These are phyloP conservation scores for Rhizopogon vesiculosus DNA, from an alignment of 768 basidiomycete genomes.

Conservation along the genomic window DNA sequence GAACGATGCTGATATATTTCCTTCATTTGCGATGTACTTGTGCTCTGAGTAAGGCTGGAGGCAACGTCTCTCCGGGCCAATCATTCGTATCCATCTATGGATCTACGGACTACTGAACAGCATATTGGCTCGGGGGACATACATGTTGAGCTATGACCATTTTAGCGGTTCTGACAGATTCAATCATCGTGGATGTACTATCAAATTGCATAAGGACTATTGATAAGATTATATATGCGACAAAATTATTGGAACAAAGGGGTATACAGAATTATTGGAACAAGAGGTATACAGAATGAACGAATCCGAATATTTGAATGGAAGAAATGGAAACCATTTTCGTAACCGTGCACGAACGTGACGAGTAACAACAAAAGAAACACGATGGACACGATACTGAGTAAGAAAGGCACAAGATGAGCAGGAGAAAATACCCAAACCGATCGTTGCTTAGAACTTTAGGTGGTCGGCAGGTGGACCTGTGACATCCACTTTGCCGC, in stretches of 20 bases:
- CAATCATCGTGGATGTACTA: background rate
- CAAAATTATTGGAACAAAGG: background rate
- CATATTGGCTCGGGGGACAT: background rate
- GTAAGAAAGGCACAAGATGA: background rate
- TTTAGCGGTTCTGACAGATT: background rate
- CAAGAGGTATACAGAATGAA: background rate
- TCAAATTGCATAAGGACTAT: background rate
- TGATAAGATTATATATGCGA: too few relatives aligned
- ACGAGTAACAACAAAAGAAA: background rate
- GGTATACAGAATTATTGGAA: too few relatives aligned
- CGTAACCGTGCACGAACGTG: too few relatives aligned
- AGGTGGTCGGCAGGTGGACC: conserved; percentile 19
- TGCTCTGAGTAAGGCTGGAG: too few relatives aligned
- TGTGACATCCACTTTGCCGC: conserved; percentile 45
- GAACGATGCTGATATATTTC: too few relatives aligned
- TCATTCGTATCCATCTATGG: too few relatives aligned
- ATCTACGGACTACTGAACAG: background rate
- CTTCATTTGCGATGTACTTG: too few relatives aligned
- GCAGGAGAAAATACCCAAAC: background rate
- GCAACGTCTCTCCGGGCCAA: too few relatives aligned
- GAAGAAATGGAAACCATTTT: too few relatives aligned
- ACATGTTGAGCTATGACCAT: background rate
- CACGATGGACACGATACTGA: background rate
- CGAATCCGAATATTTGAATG: background rate
- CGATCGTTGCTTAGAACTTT: conserved; percentile 18